Evolutionary conservation across 768 basidiomycete species (phyloP).

Genomic region (Gelatoporia subvermispora): DNA sequence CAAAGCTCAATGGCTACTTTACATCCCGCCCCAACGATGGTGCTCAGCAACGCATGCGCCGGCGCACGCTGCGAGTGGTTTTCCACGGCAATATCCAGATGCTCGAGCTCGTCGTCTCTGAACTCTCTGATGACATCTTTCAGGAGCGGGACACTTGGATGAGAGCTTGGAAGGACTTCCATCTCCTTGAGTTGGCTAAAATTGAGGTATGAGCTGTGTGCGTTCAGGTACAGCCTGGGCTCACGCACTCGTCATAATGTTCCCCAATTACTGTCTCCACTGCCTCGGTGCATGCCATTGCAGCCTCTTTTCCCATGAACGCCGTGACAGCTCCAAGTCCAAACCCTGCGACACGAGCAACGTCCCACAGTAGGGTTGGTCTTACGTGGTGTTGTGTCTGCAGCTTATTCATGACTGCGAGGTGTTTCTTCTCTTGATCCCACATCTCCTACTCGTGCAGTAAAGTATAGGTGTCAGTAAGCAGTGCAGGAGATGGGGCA

Average conservation of each 20-base stretch:
- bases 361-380: constrained; percentile 77
- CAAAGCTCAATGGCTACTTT: constrained; percentile 87
- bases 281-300: constrained; percentile 98
- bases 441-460: constrained; percentile 78
- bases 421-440: constrained; percentile 92
- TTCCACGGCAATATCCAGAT: constrained; percentile 86
- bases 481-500: constrained; percentile 1
- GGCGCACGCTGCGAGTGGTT: constrained; percentile 87
- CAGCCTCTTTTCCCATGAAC: constrained; percentile 85
- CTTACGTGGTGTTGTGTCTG: constrained; percentile 79
- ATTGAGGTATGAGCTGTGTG: not conserved
- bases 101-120: constrained; percentile 92
- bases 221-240: not conserved
- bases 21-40: constrained; percentile 80
- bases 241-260: constrained; percentile 92
- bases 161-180: constrained; percentile 53
- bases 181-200: constrained; percentile 78
- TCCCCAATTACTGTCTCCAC: constrained; percentile 98
- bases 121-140: constrained; percentile 75
- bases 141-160: constrained; percentile 76
- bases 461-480: not conserved
- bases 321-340: constrained; percentile 83
- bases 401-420: constrained; percentile 79
- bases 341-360: constrained; percentile 85
- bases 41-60: constrained; percentile 85